These are phyloP conservation scores for Alternaria panax DNA, from an alignment of 2,329 filamentous ascomycete genomes.

Conservation along the genomic window DNA sequence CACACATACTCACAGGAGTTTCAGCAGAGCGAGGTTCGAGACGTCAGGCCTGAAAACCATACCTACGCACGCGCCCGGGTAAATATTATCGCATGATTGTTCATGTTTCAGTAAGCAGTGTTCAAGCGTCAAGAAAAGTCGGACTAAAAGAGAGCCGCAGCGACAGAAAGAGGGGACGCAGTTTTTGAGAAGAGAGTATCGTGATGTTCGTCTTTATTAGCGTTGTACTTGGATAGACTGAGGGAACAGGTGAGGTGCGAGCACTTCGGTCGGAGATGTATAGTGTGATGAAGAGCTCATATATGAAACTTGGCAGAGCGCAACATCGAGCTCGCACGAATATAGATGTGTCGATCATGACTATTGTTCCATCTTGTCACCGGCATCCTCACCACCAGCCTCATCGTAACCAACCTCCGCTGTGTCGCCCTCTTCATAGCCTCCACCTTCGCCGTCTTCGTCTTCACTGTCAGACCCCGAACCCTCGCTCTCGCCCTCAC, in stretches of 20 bases:
- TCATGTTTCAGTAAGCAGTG: background rate
- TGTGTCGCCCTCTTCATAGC: slow-evolving; percentile 41
- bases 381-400: slow-evolving; percentile 27
- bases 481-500: slow-evolving; percentile 52
- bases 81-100: background rate
- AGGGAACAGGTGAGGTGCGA: background rate
- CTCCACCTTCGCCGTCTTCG: slow-evolving; percentile 38
- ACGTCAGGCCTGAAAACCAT: background rate
- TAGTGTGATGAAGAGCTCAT: background rate
- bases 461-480: slow-evolving; percentile 48
- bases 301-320: background rate
- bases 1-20: too few species aligned
- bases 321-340: background rate
- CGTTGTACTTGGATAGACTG: background rate
- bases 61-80: background rate
- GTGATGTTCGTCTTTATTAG: background rate
- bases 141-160: background rate
- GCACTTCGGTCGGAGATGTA: background rate
- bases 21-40: background rate
- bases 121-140: background rate
- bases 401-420: slow-evolving; percentile 24
- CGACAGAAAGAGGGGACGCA: background rate
- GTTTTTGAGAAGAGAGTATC: background rate
- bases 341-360: background rate
- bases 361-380: slow-evolving; percentile 39